These are phyloP conservation scores for Baudoinia panamericana DNA, from an alignment of 495 filamentous ascomycete genomes.

Conservation along the genomic window DNA sequence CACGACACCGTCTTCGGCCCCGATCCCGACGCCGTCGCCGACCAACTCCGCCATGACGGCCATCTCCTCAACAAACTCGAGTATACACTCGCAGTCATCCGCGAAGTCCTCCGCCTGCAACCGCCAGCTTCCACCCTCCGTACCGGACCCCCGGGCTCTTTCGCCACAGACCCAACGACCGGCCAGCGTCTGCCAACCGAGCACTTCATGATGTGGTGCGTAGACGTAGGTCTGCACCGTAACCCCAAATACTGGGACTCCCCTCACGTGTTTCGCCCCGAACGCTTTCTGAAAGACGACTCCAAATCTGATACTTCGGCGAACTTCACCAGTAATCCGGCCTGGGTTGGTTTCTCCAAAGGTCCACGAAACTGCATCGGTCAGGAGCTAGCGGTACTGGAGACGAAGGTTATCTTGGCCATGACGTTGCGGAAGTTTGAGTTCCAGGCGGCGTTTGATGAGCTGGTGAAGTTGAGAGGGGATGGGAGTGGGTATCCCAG, in stretches of 20 bases:
- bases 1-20: conserved; percentile 29
- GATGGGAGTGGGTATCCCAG: conserved; percentile 9
- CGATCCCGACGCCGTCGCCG: conserved; percentile 9
- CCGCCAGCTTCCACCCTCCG: conserved; percentile 22
- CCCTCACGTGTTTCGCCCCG: conserved; percentile 15
- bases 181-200: conserved; percentile 28
- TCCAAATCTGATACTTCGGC: neutral
- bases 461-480: conserved; percentile 14
- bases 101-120: conserved; percentile 23
- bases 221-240: conserved; percentile 19
- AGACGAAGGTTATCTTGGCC: conserved; percentile 26
- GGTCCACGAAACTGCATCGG: conserved; percentile 29
- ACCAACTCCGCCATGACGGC: conserved; percentile 3
- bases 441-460: conserved; percentile 19
- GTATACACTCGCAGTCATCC: conserved; percentile 25
- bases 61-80: conserved; percentile 23
- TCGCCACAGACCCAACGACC: conserved; percentile 21
- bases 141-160: conserved; percentile 16
- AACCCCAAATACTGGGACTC: conserved; percentile 18
- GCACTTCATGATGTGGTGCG: conserved; percentile 21
- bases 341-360: conserved; percentile 25
- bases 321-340: conserved; percentile 10
- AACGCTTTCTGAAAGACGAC: conserved; percentile 9
- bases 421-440: conserved; percentile 23
- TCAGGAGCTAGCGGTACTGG: conserved; percentile 26